These are phyloP conservation scores for Cinchona pubescens DNA, from an alignment of 257 asterid genomes.

Conservation along the genomic window DNA sequence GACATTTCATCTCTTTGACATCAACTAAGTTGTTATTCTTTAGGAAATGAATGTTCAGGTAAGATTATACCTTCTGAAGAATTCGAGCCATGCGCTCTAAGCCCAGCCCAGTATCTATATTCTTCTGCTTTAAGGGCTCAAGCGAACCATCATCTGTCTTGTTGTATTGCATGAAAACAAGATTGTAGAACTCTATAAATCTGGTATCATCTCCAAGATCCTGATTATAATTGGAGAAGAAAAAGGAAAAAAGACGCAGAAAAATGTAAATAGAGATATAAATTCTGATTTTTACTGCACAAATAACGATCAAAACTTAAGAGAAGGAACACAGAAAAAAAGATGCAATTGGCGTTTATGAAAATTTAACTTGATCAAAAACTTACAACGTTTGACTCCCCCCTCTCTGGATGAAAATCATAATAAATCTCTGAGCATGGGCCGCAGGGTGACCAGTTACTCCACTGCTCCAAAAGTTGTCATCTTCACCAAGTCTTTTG, in stretches of 20 bases:
- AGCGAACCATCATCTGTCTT: constrained; percentile 89
- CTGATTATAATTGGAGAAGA: constrained; percentile 35
- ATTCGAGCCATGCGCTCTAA: constrained; percentile 96
- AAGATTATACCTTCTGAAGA: constrained; percentile 60
- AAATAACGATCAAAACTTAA: background rate
- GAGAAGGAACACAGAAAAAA: constrained; percentile 11
- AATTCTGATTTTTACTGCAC: background rate
- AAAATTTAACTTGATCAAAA: constrained; percentile 13
- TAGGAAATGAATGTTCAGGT: constrained; percentile 5
- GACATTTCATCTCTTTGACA: background rate
- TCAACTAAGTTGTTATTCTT: background rate
- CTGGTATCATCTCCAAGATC: constrained; percentile 94
- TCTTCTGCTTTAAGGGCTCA: constrained; percentile 92
- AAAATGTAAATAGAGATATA: background rate
- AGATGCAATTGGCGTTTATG: background rate
- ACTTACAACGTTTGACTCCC: constrained; percentile 68
- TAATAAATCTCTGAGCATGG: constrained; percentile 94
- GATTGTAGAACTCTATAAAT: constrained; percentile 96
- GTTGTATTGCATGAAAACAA: constrained; percentile 93
- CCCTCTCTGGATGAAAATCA: constrained; percentile 86
- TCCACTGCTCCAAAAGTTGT: constrained; percentile 98
- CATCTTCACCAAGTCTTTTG: constrained; percentile 81
- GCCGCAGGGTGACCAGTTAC: constrained; percentile 93
- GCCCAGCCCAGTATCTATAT: constrained; percentile 95
- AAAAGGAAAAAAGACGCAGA: constrained; percentile 3